Evolutionary conservation across 805 yeast genomes (phyloP).

Genomic region (Hanseniaspora thailandica): DNA sequence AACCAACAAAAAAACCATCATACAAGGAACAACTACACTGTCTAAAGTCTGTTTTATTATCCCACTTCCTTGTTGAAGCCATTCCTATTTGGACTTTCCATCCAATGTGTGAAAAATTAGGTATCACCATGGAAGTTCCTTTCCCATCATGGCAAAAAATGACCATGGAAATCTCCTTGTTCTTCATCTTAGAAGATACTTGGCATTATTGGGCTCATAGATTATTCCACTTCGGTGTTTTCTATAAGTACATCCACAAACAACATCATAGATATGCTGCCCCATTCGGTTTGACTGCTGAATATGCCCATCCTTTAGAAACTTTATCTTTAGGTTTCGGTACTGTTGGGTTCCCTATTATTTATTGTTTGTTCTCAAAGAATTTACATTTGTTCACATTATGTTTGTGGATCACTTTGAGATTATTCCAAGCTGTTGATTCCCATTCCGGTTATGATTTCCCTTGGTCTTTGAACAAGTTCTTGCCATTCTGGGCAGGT

Average conservation of each 20-base stretch:
- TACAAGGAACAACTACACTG: slow-evolving; percentile 87
- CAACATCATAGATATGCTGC: slow-evolving; percentile 98
- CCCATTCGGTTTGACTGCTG: slow-evolving; percentile 94
- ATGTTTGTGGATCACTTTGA: slow-evolving; percentile 71
- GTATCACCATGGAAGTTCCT: slow-evolving; percentile 69
- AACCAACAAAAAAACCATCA: slow-evolving; percentile 71
- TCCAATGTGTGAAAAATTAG: slow-evolving; percentile 72
- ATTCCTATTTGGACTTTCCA: slow-evolving; percentile 96
- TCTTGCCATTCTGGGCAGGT: slow-evolving; percentile 95
- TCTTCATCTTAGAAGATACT: slow-evolving; percentile 79
- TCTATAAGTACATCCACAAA: slow-evolving; percentile 88
- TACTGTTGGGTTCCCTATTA: slow-evolving; percentile 87
- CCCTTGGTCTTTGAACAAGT: slow-evolving; percentile 89
- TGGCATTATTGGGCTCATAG: slow-evolving; percentile 98
- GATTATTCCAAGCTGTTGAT: slow-evolving; percentile 93
- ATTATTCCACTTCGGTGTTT: slow-evolving; percentile 72
- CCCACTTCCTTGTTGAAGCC: slow-evolving; percentile 88
- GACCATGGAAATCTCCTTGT: slow-evolving; percentile 53
- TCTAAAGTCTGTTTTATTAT: slow-evolving; percentile 65
- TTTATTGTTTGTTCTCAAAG: slow-evolving; percentile 65
- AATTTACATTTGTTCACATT: slow-evolving; percentile 82
- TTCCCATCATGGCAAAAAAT: slow-evolving; percentile 60
- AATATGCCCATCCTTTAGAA: slow-evolving; percentile 93
- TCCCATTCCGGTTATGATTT: slow-evolving; percentile 97
- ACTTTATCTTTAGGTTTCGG: slow-evolving; percentile 86